Conservation (phyloP, 2,329 filamentous ascomycete species). For the Fusarium sp. region DNA sequence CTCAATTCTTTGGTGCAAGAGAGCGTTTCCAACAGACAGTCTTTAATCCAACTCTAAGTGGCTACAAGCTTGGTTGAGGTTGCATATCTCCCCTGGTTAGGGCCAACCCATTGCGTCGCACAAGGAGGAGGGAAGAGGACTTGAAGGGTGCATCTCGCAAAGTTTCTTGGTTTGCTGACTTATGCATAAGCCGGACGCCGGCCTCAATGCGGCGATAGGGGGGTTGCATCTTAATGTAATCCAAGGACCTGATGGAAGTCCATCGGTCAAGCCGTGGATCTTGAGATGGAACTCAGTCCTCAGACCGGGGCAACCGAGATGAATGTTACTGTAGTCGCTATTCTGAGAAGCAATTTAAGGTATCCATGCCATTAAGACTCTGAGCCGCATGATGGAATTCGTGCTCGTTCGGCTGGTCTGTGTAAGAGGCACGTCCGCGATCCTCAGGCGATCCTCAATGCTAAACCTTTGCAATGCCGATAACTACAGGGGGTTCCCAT, state of each 20-base stretch:
- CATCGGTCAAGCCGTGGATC: not conserved
- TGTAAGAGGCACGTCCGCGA: slow-evolving; percentile 24
- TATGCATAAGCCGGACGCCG: slow-evolving; percentile 16
- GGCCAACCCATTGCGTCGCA: not conserved
- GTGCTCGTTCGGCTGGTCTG: slow-evolving; percentile 1
- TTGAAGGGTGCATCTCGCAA: not conserved
- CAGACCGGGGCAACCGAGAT: slow-evolving; percentile 26
- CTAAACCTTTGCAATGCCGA: slow-evolving; percentile 7
- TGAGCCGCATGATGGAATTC: slow-evolving; percentile 4
- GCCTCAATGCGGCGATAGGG: slow-evolving; percentile 14
- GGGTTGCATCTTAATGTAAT: slow-evolving; percentile 13
- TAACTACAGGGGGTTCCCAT: not conserved
- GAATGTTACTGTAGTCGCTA: slow-evolving; percentile 7
- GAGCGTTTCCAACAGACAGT: not conserved
- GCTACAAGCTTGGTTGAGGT: not conserved
- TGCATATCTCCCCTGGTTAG: not conserved
- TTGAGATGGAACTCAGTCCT: slow-evolving; percentile 10
- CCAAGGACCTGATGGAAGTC: not conserved
- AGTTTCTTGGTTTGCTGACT: slow-evolving; percentile 5
- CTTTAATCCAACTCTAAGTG: slow-evolving; percentile 2
- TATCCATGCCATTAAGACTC: not conserved
- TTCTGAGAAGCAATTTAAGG: slow-evolving; percentile 11
- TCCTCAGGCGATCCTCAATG: slow-evolving; percentile 30
- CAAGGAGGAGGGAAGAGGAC: not conserved
- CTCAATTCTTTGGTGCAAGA: slow-evolving; percentile 15